These are phyloP conservation scores for Aspergillus egyptiacus DNA, from an alignment of 495 filamentous ascomycete species.

Conservation along the genomic window DNA sequence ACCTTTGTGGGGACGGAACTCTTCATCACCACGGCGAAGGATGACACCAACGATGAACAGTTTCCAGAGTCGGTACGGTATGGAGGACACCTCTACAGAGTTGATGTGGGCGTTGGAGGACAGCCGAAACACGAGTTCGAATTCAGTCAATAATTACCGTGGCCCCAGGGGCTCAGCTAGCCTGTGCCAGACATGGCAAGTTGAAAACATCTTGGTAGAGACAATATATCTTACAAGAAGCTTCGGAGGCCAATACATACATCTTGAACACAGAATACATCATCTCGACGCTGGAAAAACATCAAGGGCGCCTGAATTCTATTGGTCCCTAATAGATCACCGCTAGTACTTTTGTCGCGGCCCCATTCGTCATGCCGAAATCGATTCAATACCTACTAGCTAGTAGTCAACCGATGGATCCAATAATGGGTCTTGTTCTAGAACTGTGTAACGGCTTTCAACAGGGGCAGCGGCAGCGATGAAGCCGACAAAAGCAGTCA, in stretches of 20 bases:
- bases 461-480: background rate
- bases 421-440: background rate
- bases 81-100: conserved; percentile 59
- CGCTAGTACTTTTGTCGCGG: no score
- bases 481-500: background rate
- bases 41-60: conserved; percentile 46
- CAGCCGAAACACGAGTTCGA: conserved; percentile 51
- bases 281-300: background rate
- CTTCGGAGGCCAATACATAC: no score
- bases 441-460: background rate
- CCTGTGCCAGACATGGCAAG: background rate
- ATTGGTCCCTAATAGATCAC: no score
- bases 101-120: conserved; percentile 62
- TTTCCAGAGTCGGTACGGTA: conserved; percentile 53
- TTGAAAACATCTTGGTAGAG: background rate
- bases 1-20: conserved; percentile 69
- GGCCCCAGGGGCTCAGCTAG: no score
- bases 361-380: background rate
- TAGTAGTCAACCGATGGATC: conserved; percentile 1
- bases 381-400: no score
- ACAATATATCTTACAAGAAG: background rate
- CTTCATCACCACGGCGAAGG: conserved; percentile 67
- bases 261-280: background rate
- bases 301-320: no score
- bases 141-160: conserved; percentile 15